phyloP scores from a whole-genome alignment of 2,329 filamentous ascomycete species.

The Scytalidium lignicola region DNA sequence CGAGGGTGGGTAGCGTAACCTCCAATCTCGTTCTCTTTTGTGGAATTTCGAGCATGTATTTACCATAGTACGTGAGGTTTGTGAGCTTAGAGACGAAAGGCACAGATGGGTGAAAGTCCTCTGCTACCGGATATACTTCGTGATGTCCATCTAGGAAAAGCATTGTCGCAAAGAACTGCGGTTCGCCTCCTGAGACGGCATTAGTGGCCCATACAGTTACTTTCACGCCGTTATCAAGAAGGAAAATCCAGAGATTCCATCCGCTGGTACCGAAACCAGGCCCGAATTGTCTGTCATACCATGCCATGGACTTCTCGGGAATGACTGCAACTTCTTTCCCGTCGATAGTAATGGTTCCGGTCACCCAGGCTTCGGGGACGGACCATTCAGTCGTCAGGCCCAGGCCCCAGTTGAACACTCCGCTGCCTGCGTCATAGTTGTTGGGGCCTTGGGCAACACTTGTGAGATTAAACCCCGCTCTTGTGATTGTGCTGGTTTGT shows the following conservation, averaged over 20 bases:
- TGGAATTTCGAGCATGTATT: background rate
- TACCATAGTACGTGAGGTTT: background rate
- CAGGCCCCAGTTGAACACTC: background rate
- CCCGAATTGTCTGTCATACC: slow-evolving; percentile 1
- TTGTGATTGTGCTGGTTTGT: background rate
- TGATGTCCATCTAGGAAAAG: background rate
- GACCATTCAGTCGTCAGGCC: background rate
- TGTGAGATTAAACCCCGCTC: slow-evolving; percentile 1
- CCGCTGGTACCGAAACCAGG: background rate
- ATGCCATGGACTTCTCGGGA: background rate
- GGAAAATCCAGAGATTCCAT: background rate
- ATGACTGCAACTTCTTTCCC: background rate
- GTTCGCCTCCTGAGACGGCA: background rate
- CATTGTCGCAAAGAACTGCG: background rate
- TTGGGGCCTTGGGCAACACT: background rate
- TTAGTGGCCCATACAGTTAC: background rate
- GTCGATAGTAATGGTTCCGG: slow-evolving; percentile 1
- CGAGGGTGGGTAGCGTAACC: background rate
- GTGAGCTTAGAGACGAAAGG: background rate
- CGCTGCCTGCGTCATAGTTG: background rate
- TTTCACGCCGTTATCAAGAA: background rate
- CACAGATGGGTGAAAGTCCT: background rate
- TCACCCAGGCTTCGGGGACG: background rate
- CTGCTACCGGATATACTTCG: background rate
- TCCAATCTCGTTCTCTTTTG: background rate